These are phyloP conservation scores for Artemisia annua DNA, from an alignment of 129 eudicot species.

Conservation along the genomic window DNA sequence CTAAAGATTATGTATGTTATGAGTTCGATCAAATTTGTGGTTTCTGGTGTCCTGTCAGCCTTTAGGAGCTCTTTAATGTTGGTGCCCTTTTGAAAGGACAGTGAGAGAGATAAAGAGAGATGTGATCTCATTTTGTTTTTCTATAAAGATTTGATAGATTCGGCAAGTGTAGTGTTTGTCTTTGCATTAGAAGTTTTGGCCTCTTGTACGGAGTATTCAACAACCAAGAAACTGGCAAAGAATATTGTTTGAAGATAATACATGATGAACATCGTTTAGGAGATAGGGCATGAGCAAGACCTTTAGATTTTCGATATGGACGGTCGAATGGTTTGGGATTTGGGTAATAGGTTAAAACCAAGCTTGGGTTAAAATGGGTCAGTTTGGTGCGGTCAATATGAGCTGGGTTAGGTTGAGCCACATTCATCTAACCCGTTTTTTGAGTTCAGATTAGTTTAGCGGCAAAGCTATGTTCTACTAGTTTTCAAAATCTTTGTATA, in stretches of 20 bases:
- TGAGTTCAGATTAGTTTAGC: too few relatives aligned
- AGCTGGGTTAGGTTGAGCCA: too few relatives aligned
- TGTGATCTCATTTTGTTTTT: conserved; percentile 24
- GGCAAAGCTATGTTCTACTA: too few relatives aligned
- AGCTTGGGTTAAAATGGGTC: too few relatives aligned
- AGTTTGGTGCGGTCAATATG: too few relatives aligned
- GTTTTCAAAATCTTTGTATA: too few relatives aligned
- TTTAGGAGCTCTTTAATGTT: background rate
- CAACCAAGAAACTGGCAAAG: background rate
- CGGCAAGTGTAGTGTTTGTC: background rate
- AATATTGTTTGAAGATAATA: background rate
- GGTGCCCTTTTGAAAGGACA: conserved; percentile 9
- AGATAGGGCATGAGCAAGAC: too few relatives aligned
- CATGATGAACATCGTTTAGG: too few relatives aligned
- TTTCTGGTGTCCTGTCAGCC: conserved; percentile 5
- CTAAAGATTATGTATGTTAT: background rate
- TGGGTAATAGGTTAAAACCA: too few relatives aligned
- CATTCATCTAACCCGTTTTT: too few relatives aligned
- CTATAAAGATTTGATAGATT: conserved; percentile 8
- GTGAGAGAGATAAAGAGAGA: conserved; percentile 22
- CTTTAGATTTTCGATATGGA: too few relatives aligned
- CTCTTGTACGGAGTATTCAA: background rate
- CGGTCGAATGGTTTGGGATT: too few relatives aligned
- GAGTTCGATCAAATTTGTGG: background rate
- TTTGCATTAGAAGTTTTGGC: background rate